These are phyloP conservation scores for Salvia miltiorrhiza DNA, from an alignment of 257 asterid species.

Conservation along the genomic window DNA sequence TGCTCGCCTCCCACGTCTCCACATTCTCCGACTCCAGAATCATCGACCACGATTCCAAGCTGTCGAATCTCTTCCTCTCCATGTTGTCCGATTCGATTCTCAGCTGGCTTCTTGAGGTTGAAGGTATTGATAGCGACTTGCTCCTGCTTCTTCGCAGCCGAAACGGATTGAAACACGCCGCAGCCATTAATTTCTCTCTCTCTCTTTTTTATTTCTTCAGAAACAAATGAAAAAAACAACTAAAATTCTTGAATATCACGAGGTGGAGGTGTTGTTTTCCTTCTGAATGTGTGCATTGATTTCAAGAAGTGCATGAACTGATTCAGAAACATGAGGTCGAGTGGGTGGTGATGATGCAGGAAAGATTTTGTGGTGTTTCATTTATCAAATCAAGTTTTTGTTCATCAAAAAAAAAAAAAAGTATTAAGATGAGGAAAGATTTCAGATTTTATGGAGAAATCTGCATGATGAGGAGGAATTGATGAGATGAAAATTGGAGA, in stretches of 20 bases:
- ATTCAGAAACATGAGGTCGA: slow-evolving; percentile 58
- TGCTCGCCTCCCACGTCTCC: slow-evolving; percentile 74
- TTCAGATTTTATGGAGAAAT: neutral
- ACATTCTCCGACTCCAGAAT: slow-evolving; percentile 81
- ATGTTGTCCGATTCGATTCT: slow-evolving; percentile 43
- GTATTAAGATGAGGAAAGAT: neutral
- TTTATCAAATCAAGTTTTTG: slow-evolving; percentile 23
- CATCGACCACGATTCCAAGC: slow-evolving; percentile 98
- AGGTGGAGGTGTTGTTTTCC: slow-evolving; percentile 40
- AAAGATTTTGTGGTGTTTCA: slow-evolving; percentile 34
- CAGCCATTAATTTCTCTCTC: slow-evolving; percentile 34
- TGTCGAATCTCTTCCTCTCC: slow-evolving; percentile 89
- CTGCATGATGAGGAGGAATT: slow-evolving; percentile 7
- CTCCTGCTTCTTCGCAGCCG: slow-evolving; percentile 44
- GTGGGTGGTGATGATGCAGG: neutral
- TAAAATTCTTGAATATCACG: too few species aligned
- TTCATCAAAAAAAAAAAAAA: neutral
- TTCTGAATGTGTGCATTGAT: slow-evolving; percentile 74
- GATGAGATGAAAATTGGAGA: slow-evolving; percentile 11
- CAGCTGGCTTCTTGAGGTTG: slow-evolving; percentile 47
- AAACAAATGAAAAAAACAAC: too few species aligned
- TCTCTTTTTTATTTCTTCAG: too few species aligned
- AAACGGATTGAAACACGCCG: slow-evolving; percentile 73
- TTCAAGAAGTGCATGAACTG: slow-evolving; percentile 86
- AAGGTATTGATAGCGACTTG: slow-evolving; percentile 36